phyloP scores from a whole-genome alignment of 2,329 filamentous ascomycete species.

The Aureobasidium sp. region DNA sequence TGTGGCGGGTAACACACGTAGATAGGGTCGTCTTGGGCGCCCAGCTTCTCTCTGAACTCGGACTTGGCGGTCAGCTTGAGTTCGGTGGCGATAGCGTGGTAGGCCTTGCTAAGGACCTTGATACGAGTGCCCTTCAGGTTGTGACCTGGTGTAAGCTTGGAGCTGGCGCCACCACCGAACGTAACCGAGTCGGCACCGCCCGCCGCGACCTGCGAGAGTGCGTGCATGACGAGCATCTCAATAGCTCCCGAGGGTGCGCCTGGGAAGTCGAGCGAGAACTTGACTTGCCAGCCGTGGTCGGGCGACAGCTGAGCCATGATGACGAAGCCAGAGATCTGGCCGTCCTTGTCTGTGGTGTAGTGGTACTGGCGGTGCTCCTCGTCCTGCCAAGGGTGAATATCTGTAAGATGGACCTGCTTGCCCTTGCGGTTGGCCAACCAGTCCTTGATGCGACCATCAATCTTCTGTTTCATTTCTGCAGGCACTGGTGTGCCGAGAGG shows the following conservation, averaged over 20 bases:
- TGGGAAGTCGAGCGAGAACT: constrained; percentile 93
- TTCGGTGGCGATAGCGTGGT: constrained; percentile 73
- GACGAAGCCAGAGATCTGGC: constrained; percentile 68
- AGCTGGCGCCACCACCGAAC: constrained; percentile 76
- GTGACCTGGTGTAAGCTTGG: constrained; percentile 67
- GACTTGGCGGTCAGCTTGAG: constrained; percentile 76
- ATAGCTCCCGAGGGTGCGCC: constrained; percentile 79
- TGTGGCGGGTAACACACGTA: constrained; percentile 87
- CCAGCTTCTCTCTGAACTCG: constrained; percentile 87
- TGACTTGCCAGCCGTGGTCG: constrained; percentile 83
- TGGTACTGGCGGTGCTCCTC: constrained; percentile 78
- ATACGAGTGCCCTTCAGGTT: constrained; percentile 75
- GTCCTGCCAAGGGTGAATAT: constrained; percentile 84
- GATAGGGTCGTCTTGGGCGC: constrained; percentile 72
- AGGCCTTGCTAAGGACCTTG: constrained; percentile 74
- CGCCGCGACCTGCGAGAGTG: constrained; percentile 55
- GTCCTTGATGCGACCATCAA: constrained; percentile 66
- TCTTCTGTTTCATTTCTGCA: constrained; percentile 60
- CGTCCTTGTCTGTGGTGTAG: constrained; percentile 66
- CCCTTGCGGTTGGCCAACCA: constrained; percentile 79
- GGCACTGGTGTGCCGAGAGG: constrained; percentile 56
- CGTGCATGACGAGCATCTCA: constrained; percentile 70
- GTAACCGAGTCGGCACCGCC: constrained; percentile 63
- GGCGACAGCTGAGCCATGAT: constrained; percentile 76
- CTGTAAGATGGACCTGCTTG: constrained; percentile 80